Base-by-base conservation (phyloP, 352 stramenopile genomes). In the Albugo candida region DNA sequence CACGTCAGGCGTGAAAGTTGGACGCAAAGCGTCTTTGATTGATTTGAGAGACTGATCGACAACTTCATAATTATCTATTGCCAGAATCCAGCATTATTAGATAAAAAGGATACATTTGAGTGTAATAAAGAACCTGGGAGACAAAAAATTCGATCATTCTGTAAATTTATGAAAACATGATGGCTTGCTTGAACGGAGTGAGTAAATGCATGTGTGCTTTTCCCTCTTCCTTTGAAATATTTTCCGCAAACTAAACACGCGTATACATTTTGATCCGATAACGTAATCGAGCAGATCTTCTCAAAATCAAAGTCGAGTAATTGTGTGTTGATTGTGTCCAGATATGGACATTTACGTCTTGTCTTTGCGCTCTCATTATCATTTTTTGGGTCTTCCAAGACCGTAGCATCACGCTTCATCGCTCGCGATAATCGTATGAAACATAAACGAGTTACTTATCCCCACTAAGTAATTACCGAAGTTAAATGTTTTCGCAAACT, bases 271-370 rank as follows among this genome's bases (percentile, higher is more conserved):
- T 96, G 78, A 54, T 97, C 94, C 16, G 80, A 92, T 27, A 99
- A 68, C 17, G 84, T 96, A 34, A 98, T 67, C 43, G 83, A 97
- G 71, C 95, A 97, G 2, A 96, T 72, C 53, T 97, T 97, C 64
- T 98, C 92, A 49, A 98, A 97, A 69, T 99, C 95, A 64, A 99
- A 99, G 63, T 99, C 95, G 36, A 99, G 72, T 44, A 97, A 55
- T 45, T 97, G 83, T 53, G 96, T 84, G 61, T 98, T 92, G 48
- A 99, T 88, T 11, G 94, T 99, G 72, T 99, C 94, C 35, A 99
- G 67, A 63, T 98, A 99, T 43, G 95, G 95, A 59, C 95, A 99
- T 59, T 94, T 93, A 56, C 75, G 76, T 41, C 78, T 75, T 61
- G 86, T 91, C 38, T 52, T 48, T 36, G 54, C 36, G 14, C 20